A percentile compares a stretch with the other conserved stretches of the same genome.
phyloP scores from a whole-genome alignment of 2,329 filamentous ascomycete genomes.

The Neofusicoccum laricinum region DNA sequence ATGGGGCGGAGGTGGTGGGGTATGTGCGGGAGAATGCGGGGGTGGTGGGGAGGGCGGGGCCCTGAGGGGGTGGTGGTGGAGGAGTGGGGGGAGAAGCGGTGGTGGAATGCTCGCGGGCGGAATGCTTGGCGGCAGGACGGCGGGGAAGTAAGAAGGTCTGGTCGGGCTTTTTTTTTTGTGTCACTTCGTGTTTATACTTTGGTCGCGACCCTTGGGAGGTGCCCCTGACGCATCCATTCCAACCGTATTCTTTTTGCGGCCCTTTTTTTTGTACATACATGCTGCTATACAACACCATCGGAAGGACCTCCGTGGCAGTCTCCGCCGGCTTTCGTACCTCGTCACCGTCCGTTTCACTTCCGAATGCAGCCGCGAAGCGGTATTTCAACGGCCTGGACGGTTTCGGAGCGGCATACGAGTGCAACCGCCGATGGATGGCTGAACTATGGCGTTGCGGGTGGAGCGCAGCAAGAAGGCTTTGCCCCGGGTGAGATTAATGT shows the following conservation, averaged over 20 bases:
- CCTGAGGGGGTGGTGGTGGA: not conserved
- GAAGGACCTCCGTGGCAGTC: not conserved
- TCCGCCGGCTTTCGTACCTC: not conserved
- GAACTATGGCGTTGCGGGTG: not conserved
- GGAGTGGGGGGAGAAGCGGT: too few species aligned
- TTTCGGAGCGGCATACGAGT: not conserved
- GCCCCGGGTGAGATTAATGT: too few species aligned
- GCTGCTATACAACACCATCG: not conserved
- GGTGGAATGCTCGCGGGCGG: too few species aligned
- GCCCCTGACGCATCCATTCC: not conserved
- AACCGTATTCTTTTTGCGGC: not conserved
- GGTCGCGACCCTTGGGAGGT: not conserved
- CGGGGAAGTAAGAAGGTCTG: too few species aligned
- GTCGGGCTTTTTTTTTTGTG: too few species aligned
- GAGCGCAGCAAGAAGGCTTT: not conserved
- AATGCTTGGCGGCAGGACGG: too few species aligned
- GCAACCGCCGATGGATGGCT: not conserved
- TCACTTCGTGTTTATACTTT: not conserved
- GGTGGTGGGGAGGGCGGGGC: not conserved
- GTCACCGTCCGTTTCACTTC: not conserved
- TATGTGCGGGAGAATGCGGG: constrained; percentile 6
- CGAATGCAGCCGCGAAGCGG: not conserved
- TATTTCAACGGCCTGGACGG: not conserved
- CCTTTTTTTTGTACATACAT: not conserved
- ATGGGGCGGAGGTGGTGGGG: not conserved